These are phyloP conservation scores for Capsella rubella DNA, from an alignment of 441 rosid genomes.

Conservation along the genomic window DNA sequence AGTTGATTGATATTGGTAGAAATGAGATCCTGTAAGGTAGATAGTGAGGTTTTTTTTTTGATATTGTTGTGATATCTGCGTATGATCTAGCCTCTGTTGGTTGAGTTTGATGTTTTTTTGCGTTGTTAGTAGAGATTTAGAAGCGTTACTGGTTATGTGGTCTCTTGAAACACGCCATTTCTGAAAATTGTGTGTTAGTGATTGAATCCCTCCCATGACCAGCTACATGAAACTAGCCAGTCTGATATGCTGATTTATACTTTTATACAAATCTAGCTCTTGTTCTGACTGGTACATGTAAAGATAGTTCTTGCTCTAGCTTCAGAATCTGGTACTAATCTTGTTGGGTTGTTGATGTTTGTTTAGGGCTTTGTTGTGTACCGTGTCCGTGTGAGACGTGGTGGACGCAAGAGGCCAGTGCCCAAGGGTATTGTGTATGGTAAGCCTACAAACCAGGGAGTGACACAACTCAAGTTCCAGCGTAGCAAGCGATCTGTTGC, in stretches of 20 bases:
- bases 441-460: conserved; percentile 79
- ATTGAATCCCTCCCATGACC: conserved; percentile 30
- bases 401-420: conserved; percentile 78
- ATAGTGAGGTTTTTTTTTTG: not conserved
- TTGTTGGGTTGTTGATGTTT: not conserved
- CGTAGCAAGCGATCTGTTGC: conserved; percentile 76
- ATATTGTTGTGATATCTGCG: not conserved
- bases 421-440: conserved; percentile 82
- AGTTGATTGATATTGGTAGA: not conserved
- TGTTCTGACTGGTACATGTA: not conserved
- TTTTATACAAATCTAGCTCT: too few species aligned
- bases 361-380: conserved; percentile 65
- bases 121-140: not conserved
- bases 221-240: conserved; percentile 1
- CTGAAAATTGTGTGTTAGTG: not conserved
- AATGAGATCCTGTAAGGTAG: not conserved
- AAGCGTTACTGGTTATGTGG: not conserved
- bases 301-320: not conserved
- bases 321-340: not conserved
- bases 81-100: not conserved
- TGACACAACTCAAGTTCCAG: conserved; percentile 76
- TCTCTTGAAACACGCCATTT: conserved; percentile 18
- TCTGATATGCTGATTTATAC: too few species aligned
- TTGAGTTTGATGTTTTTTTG: not conserved
- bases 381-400: conserved; percentile 75